Conservation (phyloP, 2,329 filamentous ascomycete species). For the Incumbomyces delicatus region DNA sequence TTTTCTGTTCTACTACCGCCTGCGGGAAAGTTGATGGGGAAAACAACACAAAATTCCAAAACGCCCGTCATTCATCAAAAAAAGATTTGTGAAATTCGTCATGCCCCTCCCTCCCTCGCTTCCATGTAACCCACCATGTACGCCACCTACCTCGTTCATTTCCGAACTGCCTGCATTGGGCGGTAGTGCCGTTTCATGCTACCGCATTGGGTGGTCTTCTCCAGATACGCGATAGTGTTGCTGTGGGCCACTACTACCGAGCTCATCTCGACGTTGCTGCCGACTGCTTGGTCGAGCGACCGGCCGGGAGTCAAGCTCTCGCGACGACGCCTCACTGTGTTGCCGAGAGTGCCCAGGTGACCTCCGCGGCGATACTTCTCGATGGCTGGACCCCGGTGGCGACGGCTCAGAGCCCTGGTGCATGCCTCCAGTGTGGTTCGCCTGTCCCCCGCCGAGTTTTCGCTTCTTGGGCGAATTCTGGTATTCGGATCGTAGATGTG, state of each 20-base stretch:
- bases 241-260: conserved; percentile 12
- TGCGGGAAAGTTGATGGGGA: background rate
- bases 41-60: background rate
- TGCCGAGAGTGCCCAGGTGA: conserved; percentile 52
- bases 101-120: background rate
- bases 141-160: background rate
- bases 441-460: conserved; percentile 54
- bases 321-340: conserved; percentile 53
- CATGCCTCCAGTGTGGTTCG: conserved; percentile 37
- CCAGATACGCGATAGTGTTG: conserved; percentile 3
- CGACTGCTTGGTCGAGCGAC: conserved; percentile 21
- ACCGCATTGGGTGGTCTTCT: conserved; percentile 3
- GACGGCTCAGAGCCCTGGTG: conserved; percentile 40
- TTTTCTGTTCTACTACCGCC: background rate
- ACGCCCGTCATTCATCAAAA: background rate
- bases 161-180: too few relatives aligned
- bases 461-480: conserved; percentile 76
- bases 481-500: conserved; percentile 47
- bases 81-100: background rate
- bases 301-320: conserved; percentile 14
- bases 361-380: conserved; percentile 42
- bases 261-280: conserved; percentile 20
- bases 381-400: conserved; percentile 43
- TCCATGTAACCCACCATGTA: background rate
- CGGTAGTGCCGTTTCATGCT: conserved; percentile 3